phyloP scores from a whole-genome alignment of 1,284 basidiomycete species.

The Ceratobasidium theobromae region DNA sequence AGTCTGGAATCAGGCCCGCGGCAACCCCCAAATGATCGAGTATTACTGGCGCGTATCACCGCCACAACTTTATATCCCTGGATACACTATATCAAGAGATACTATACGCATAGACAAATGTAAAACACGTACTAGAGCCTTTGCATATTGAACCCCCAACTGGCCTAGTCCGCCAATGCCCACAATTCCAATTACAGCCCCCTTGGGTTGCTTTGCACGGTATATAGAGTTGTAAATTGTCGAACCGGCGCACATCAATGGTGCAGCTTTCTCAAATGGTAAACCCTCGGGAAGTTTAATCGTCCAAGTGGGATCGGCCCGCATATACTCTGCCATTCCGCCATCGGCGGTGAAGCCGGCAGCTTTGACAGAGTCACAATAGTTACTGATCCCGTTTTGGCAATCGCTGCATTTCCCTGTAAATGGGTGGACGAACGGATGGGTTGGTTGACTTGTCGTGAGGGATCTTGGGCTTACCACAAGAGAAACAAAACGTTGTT shows the following conservation, averaged over 20 bases:
- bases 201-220: constrained; percentile 22
- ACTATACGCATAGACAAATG: not conserved
- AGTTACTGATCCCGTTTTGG: constrained; percentile 11
- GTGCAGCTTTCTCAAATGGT: constrained; percentile 37
- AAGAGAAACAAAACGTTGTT: constrained; percentile 11
- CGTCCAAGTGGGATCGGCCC: constrained; percentile 31
- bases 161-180: constrained; percentile 36
- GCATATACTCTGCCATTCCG: constrained; percentile 35
- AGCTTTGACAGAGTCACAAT: constrained; percentile 3
- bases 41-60: constrained; percentile 36
- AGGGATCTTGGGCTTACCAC: constrained; percentile 3
- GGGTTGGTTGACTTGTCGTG: not conserved
- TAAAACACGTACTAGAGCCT: constrained; percentile 23
- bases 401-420: constrained; percentile 32
- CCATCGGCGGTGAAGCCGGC: constrained; percentile 29
- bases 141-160: constrained; percentile 39
- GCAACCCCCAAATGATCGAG: constrained; percentile 36
- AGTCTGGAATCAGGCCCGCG: constrained; percentile 23
- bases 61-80: constrained; percentile 38
- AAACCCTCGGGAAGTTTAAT: constrained; percentile 36
- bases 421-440: too few species aligned
- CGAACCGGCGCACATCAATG: constrained; percentile 38
- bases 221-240: constrained; percentile 36
- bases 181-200: constrained; percentile 37
- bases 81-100: not conserved